These are phyloP conservation scores for Ganoderma lucidum DNA, from an alignment of 1,284 basidiomycete species.

Conservation along the genomic window DNA sequence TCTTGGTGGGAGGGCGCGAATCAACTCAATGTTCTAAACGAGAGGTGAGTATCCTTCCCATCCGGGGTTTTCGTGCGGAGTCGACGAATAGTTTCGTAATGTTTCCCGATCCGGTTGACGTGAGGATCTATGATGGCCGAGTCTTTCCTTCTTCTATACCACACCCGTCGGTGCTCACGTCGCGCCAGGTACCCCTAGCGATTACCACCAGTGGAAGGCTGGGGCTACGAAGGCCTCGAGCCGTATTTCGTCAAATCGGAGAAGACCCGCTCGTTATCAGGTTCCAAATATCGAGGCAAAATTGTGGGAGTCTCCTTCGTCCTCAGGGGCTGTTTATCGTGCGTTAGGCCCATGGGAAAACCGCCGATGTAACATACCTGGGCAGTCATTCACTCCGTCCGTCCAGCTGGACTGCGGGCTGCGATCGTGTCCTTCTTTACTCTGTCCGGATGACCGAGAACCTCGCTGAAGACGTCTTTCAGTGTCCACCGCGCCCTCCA, in stretches of 20 bases:
- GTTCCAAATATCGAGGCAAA: constrained; percentile 22
- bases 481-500: constrained; percentile 26
- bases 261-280: constrained; percentile 23
- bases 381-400: too few relatives aligned
- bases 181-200: constrained; percentile 38
- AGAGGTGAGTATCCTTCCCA: constrained; percentile 33
- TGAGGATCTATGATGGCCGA: background rate
- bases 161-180: background rate
- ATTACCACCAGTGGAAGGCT: constrained; percentile 52
- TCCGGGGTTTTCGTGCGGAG: background rate
- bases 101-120: background rate
- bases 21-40: constrained; percentile 52
- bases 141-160: too few relatives aligned
- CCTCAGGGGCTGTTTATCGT: too few relatives aligned
- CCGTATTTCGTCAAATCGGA: constrained; percentile 49
- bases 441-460: background rate
- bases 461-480: background rate
- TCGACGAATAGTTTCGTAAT: too few relatives aligned
- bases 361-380: constrained; percentile 10
- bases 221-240: constrained; percentile 47
- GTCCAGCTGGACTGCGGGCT: too few relatives aligned
- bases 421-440: background rate
- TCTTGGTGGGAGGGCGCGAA: constrained; percentile 51
- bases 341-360: constrained; percentile 22
- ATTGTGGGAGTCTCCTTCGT: constrained; percentile 9